phyloP scores from a whole-genome alignment of 208 protist genomes.

The Acanthamoeba culbertsoni region DNA sequence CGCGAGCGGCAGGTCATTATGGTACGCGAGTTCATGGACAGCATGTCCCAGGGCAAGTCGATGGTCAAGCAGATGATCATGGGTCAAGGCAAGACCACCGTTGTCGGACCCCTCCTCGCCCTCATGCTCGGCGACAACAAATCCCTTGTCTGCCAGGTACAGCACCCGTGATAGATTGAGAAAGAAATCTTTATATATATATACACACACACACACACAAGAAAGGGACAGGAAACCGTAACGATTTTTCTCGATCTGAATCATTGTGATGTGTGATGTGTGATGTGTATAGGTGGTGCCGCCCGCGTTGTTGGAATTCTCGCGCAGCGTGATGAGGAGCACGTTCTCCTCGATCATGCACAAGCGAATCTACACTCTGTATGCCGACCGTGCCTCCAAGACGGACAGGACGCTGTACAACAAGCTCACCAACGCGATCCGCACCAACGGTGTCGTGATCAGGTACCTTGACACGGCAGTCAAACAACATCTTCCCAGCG shows the following conservation, averaged over 20 bases:
- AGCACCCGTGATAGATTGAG: background rate
- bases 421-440: constrained; percentile 57
- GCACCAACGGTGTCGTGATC: constrained; percentile 56
- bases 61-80: constrained; percentile 96
- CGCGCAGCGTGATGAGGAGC: constrained; percentile 87
- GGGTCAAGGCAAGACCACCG: constrained; percentile 95
- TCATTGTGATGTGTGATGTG: background rate
- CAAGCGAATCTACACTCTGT: constrained; percentile 86
- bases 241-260: background rate
- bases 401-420: constrained; percentile 34
- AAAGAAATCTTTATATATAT: too few relatives aligned
- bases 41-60: constrained; percentile 81
- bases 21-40: constrained; percentile 88
- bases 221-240: too few relatives aligned
- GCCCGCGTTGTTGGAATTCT: constrained; percentile 91
- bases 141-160: constrained; percentile 87
- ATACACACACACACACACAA: too few relatives aligned
- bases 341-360: constrained; percentile 91
- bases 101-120: constrained; percentile 91
- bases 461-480: constrained; percentile 28
- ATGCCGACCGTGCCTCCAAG: constrained; percentile 71
- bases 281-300: constrained; percentile 84
- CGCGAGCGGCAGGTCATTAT: constrained; percentile 92
- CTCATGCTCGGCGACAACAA: constrained; percentile 92
- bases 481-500: too few relatives aligned